These are phyloP conservation scores for Pyrenula aspistea DNA, from an alignment of 495 filamentous ascomycete species.

Conservation along the genomic window DNA sequence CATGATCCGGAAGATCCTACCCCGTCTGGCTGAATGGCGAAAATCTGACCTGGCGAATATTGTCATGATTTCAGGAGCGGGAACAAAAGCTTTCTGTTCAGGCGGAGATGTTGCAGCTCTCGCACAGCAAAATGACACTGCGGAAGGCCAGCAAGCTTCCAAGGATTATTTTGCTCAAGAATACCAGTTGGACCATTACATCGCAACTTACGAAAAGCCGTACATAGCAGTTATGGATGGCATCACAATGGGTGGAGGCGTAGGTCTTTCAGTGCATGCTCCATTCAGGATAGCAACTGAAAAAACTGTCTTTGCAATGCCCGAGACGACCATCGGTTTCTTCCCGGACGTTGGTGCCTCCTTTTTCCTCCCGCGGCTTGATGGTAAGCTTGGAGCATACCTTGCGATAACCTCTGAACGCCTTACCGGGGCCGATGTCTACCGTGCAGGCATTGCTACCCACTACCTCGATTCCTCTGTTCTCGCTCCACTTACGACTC, in stretches of 20 bases:
- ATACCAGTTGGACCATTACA: slow-evolving; percentile 87
- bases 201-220: slow-evolving; percentile 89
- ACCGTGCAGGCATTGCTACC: slow-evolving; percentile 75
- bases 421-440: slow-evolving; percentile 68
- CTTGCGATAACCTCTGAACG: slow-evolving; percentile 77
- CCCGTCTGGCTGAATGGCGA: slow-evolving; percentile 80
- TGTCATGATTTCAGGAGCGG: slow-evolving; percentile 81
- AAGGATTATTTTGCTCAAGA: slow-evolving; percentile 78
- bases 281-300: slow-evolving; percentile 96
- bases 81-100: slow-evolving; percentile 76
- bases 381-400: slow-evolving; percentile 77
- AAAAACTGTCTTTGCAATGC: slow-evolving; percentile 92
- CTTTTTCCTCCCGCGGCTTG: slow-evolving; percentile 86
- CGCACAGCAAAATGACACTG: slow-evolving; percentile 57
- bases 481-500: slow-evolving; percentile 65
- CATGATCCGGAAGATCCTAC: slow-evolving; percentile 86
- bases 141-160: slow-evolving; percentile 55
- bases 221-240: slow-evolving; percentile 96
- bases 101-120: slow-evolving; percentile 81
- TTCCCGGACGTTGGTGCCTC: slow-evolving; percentile 95
- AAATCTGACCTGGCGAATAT: slow-evolving; percentile 90
- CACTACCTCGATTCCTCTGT: slow-evolving; percentile 89
- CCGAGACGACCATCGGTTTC: slow-evolving; percentile 94
- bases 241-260: slow-evolving; percentile 95
- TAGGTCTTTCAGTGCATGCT: slow-evolving; percentile 86